phyloP scores from a whole-genome alignment of 2,329 filamentous ascomycete species.

The Phaeophleospora eucalypticola region DNA sequence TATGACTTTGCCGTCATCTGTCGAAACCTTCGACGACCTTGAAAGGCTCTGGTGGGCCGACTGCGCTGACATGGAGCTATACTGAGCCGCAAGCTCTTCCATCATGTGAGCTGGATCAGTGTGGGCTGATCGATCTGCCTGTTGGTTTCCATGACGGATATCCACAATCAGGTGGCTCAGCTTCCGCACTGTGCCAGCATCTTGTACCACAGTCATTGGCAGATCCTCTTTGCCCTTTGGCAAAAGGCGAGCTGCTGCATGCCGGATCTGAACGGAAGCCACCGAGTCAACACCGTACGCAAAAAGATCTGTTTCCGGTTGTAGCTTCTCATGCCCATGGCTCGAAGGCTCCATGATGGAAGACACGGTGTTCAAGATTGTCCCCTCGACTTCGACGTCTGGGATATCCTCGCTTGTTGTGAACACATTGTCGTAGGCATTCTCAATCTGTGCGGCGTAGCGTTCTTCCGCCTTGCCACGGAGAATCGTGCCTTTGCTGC shows the following conservation, averaged over 20 bases:
- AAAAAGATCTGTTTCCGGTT: conserved; percentile 48
- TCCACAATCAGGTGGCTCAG: conserved; percentile 38
- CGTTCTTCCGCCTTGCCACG: conserved; percentile 49
- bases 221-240: conserved; percentile 36
- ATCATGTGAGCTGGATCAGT: conserved; percentile 42
- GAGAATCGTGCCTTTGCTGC: conserved; percentile 60
- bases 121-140: conserved; percentile 26
- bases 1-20: conserved; percentile 18
- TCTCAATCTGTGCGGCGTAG: conserved; percentile 46
- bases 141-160: conserved; percentile 35
- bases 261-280: conserved; percentile 51
- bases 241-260: conserved; percentile 35
- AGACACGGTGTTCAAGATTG: conserved; percentile 32
- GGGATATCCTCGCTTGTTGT: conserved; percentile 21
- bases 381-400: conserved; percentile 32
- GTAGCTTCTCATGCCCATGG: background rate
- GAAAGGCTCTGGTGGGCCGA: background rate
- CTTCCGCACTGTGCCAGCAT: conserved; percentile 51
- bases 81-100: conserved; percentile 46
- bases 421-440: conserved; percentile 39
- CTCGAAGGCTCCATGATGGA: conserved; percentile 14
- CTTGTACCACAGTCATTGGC: conserved; percentile 58
- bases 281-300: conserved; percentile 59
- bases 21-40: background rate
- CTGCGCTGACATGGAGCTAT: conserved; percentile 29